Evolutionary conservation across 2,329 filamentous ascomycete species (phyloP).

Genomic region (Stagonosporopsis cucurbitacearum): DNA sequence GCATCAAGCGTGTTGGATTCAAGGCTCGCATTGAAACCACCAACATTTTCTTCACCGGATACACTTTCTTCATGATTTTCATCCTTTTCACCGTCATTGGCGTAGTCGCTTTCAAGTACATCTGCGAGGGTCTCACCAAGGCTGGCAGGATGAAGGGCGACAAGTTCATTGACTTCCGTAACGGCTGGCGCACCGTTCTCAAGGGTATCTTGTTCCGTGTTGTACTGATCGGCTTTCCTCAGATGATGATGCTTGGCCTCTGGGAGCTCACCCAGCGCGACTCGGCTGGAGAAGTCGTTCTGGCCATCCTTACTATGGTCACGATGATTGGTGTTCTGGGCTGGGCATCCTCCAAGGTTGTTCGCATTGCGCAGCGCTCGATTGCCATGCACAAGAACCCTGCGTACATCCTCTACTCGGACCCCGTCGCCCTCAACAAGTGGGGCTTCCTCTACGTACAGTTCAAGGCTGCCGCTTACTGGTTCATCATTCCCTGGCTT

Average conservation of each 20-base stretch:
- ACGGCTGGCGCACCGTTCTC: conserved; percentile 89
- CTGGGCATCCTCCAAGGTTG: conserved; percentile 90
- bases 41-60: conserved; percentile 91
- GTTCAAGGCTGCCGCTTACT: conserved; percentile 94
- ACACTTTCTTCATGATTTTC: conserved; percentile 88
- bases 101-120: conserved; percentile 79
- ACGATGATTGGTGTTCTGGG: conserved; percentile 77
- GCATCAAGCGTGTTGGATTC: conserved; percentile 90
- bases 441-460: conserved; percentile 98
- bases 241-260: conserved; percentile 86
- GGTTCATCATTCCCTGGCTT: conserved; percentile 85
- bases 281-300: conserved; percentile 82
- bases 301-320: conserved; percentile 88
- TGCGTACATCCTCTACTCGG: conserved; percentile 95
- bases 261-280: conserved; percentile 92
- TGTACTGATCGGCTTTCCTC: conserved; percentile 87
- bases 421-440: conserved; percentile 92
- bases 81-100: conserved; percentile 74
- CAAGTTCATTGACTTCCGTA: conserved; percentile 91
- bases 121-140: conserved; percentile 78
- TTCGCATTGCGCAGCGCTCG: conserved; percentile 85
- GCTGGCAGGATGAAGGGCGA: conserved; percentile 80
- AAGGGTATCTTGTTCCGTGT: conserved; percentile 94
- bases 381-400: conserved; percentile 94
- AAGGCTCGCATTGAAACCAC: conserved; percentile 82